A percentile compares a stretch with the other conserved stretches of the same genome.
These are phyloP conservation scores for Penicillium chermesinum DNA, from an alignment of 495 filamentous ascomycete species.

Conservation along the genomic window DNA sequence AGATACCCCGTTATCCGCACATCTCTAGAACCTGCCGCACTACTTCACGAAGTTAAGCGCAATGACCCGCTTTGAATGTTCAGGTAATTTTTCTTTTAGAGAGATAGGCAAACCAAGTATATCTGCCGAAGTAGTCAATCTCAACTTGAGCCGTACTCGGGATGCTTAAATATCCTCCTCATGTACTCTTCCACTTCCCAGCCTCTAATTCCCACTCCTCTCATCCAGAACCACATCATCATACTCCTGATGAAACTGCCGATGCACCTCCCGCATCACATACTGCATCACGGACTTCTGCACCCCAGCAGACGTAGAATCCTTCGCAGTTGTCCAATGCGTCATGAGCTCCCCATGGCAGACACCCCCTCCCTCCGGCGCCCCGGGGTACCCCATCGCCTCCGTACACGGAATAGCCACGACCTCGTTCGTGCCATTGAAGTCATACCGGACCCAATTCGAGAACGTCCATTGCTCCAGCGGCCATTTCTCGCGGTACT, in stretches of 20 bases:
- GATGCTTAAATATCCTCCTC: no score
- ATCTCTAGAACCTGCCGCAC: background rate
- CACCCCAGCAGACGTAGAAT: background rate
- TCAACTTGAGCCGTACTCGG: no score
- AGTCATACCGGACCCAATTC: background rate
- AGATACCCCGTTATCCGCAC: background rate
- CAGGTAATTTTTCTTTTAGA: no score
- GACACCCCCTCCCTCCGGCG: background rate
- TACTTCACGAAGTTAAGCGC: no score
- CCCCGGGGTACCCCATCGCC: background rate
- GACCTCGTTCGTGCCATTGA: background rate
- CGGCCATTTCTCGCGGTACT: background rate
- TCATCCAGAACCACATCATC: background rate
- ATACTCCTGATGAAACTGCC: background rate
- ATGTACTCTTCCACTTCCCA: no score
- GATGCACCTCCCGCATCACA: background rate
- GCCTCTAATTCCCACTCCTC: background rate
- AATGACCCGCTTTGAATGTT: background rate
- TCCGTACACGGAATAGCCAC: background rate
- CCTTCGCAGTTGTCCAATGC: background rate
- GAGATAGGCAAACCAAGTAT: no score
- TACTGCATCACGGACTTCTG: background rate
- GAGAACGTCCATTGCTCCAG: background rate
- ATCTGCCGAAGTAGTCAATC: no score
- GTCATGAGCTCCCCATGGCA: background rate